phyloP scores from a whole-genome alignment of 257 asterid genomes.

The Gentiana macrophylla region DNA sequence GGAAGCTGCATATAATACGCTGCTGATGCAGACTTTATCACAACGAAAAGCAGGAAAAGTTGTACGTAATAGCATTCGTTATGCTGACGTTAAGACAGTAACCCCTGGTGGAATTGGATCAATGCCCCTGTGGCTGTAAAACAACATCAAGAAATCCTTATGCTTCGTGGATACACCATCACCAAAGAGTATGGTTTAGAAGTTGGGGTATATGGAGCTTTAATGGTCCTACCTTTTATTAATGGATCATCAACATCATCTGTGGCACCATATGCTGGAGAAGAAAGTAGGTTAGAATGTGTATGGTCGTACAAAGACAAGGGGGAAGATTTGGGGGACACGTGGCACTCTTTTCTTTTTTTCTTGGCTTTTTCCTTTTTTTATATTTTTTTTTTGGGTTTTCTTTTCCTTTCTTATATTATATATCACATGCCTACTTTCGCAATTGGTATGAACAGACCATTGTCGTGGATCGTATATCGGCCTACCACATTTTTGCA shows the following conservation, averaged over 20 bases:
- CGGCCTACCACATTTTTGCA: too few relatives aligned
- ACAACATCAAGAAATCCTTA: conserved; percentile 38
- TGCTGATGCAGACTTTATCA: conserved; percentile 84
- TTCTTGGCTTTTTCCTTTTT: too few relatives aligned
- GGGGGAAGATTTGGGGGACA: too few relatives aligned
- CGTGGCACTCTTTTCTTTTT: too few relatives aligned
- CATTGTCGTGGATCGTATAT: too few relatives aligned
- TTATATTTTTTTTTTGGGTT: too few relatives aligned
- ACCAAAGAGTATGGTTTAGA: conserved; percentile 75
- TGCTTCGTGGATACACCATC: conserved; percentile 72
- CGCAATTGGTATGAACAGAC: too few relatives aligned
- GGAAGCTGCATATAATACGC: conserved; percentile 96
- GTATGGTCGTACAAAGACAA: too few relatives aligned
- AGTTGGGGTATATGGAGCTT: conserved; percentile 96
- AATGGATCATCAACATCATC: conserved; percentile 72
- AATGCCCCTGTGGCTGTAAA: conserved; percentile 86
- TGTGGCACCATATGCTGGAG: conserved; percentile 46
- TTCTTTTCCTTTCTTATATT: too few relatives aligned
- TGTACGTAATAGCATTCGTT: conserved; percentile 57
- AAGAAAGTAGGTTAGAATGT: conserved; percentile 18
- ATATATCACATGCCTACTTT: too few relatives aligned
- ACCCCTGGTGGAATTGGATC: conserved; percentile 46
- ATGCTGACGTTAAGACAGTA: conserved; percentile 82
- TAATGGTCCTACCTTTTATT: conserved; percentile 69
- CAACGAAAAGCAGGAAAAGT: conserved; percentile 90